A percentile compares a stretch with the other conserved stretches of the same genome.
Evolutionary conservation across 495 filamentous ascomycete genomes (phyloP).

Genomic region (Lepidopterella palustris): DNA sequence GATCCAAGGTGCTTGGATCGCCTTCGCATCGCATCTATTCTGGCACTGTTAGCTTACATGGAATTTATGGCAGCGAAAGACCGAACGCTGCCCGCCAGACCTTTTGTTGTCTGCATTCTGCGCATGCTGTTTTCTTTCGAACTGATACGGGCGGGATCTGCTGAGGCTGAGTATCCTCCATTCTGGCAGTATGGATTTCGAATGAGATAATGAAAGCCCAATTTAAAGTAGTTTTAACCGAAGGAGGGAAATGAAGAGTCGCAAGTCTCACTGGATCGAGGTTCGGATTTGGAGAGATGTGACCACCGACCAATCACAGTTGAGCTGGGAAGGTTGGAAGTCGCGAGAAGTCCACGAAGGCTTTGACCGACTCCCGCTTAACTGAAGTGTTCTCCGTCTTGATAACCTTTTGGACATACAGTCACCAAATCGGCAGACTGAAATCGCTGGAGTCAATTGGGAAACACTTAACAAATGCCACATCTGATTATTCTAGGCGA

Average conservation of each 20-base stretch:
- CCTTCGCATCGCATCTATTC: conserved; percentile 5
- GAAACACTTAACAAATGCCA: no score
- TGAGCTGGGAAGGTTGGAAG: background rate
- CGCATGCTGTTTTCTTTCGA: conserved; percentile 8
- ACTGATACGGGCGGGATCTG: background rate
- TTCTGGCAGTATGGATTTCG: background rate
- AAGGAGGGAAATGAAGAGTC: background rate
- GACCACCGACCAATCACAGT: background rate
- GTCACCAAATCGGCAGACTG: no score
- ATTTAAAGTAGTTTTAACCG: background rate
- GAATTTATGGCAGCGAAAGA: background rate
- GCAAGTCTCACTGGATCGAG: background rate
- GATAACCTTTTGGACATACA: no score
- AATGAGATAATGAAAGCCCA: background rate
- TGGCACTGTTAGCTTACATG: background rate
- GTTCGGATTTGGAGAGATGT: background rate
- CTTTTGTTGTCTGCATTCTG: conserved; percentile 12
- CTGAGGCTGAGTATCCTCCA: background rate
- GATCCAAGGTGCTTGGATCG: background rate
- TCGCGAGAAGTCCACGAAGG: no score
- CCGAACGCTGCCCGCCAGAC: background rate
- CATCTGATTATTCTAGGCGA: background rate
- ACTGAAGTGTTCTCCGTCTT: no score
- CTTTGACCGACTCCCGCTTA: no score
- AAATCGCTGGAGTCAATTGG: no score